phyloP scores from a whole-genome alignment of 1,139 yeast species.

The Blastobotrys petasosporus region DNA sequence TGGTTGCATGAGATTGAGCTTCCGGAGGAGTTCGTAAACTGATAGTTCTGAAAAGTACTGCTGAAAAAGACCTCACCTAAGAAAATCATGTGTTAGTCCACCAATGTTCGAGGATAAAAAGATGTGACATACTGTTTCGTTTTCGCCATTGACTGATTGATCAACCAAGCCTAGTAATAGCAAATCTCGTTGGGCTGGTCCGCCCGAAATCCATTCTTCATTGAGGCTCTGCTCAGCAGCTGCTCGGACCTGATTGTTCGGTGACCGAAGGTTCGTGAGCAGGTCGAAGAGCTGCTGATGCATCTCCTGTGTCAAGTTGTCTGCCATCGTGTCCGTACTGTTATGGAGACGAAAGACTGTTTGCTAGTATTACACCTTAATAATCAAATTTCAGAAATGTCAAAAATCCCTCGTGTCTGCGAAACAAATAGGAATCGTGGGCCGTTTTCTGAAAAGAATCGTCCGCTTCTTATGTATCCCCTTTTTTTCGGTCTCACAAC shows the following conservation, averaged over 20 bases:
- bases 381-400: too few relatives aligned
- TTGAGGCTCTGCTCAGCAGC: constrained; percentile 73
- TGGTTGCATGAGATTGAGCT: constrained; percentile 3
- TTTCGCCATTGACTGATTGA: constrained; percentile 59
- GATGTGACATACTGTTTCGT: constrained; percentile 41
- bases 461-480: too few relatives aligned
- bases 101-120: neutral
- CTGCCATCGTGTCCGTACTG: constrained; percentile 20
- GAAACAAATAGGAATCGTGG: too few relatives aligned
- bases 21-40: constrained; percentile 47
- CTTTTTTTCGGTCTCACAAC: too few relatives aligned
- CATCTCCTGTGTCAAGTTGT: constrained; percentile 52
- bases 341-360: too few relatives aligned
- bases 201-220: constrained; percentile 57
- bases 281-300: constrained; percentile 52
- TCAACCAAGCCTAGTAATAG: constrained; percentile 76
- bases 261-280: constrained; percentile 63
- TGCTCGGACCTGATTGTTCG: constrained; percentile 68
- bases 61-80: constrained; percentile 54
- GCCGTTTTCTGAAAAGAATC: too few relatives aligned
- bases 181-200: constrained; percentile 51
- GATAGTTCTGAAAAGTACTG: constrained; percentile 83
- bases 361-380: too few relatives aligned
- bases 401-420: too few relatives aligned
- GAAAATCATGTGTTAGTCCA: neutral